phyloP scores from a whole-genome alignment of 116 monocot genomes.

The Zostera marina region DNA sequence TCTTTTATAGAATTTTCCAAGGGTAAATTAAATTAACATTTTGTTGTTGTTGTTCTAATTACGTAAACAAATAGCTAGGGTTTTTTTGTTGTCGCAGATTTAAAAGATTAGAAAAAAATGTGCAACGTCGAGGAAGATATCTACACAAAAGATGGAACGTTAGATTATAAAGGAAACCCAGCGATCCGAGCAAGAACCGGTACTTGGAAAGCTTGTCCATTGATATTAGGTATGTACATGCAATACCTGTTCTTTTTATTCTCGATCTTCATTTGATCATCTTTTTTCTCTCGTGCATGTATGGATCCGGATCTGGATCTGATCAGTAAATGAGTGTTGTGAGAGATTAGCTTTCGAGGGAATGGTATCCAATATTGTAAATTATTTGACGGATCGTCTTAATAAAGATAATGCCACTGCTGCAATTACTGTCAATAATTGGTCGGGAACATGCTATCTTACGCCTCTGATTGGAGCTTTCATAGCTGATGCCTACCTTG shows the following conservation, averaged over 20 bases:
- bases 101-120: not conserved
- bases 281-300: not conserved
- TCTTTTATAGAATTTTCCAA: too few species aligned
- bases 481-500: not conserved
- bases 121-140: slow-evolving; percentile 3
- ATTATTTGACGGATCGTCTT: not conserved
- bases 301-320: too few species aligned
- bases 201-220: slow-evolving; percentile 18
- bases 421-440: not conserved
- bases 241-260: too few species aligned
- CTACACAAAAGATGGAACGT: slow-evolving; percentile 18
- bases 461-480: slow-evolving; percentile 1
- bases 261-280: not conserved
- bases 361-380: not conserved
- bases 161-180: slow-evolving; percentile 12
- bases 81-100: too few species aligned
- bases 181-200: slow-evolving; percentile 12
- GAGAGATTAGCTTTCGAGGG: not conserved
- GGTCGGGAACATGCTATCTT: slow-evolving; percentile 3
- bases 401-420: not conserved
- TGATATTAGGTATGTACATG: slow-evolving; percentile 21
- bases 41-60: too few species aligned
- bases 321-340: not conserved
- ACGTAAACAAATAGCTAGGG: too few species aligned
- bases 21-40: too few species aligned